Evolutionary conservation across 2,329 filamentous ascomycete genomes (phyloP).

Genomic region (Colletotrichum lupini): DNA sequence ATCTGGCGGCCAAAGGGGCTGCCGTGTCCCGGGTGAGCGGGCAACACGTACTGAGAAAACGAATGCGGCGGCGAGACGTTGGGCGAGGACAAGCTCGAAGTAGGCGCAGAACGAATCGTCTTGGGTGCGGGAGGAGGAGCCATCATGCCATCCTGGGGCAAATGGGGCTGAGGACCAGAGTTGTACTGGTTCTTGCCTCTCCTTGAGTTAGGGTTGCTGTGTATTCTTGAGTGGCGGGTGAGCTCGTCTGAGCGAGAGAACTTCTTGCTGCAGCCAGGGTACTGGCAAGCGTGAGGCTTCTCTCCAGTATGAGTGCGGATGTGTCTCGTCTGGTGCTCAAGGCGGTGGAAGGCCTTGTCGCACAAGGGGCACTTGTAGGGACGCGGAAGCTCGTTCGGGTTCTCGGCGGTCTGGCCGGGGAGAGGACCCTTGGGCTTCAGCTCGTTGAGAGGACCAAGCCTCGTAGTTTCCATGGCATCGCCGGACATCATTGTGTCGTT

Average conservation of each 20-base stretch:
- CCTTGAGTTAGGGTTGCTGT: constrained; percentile 98
- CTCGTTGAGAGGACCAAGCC: constrained; percentile 32
- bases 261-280: constrained; percentile 94
- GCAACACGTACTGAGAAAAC: constrained; percentile 76
- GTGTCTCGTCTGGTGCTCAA: constrained; percentile 92
- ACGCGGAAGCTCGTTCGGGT: constrained; percentile 79
- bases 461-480: constrained; percentile 32
- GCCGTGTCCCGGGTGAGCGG: constrained; percentile 54
- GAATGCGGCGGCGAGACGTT: constrained; percentile 96
- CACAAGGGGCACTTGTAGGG: constrained; percentile 99
- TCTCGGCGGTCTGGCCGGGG: constrained; percentile 71
- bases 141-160: constrained; percentile 76
- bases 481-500: constrained; percentile 28
- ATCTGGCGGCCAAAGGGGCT: constrained; percentile 50
- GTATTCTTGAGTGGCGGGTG: constrained; percentile 96
- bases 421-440: constrained; percentile 72
- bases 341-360: constrained; percentile 97
- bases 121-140: constrained; percentile 76
- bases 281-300: constrained; percentile 97
- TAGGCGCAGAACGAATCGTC: constrained; percentile 88
- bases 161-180: constrained; percentile 49
- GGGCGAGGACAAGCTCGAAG: constrained; percentile 88
- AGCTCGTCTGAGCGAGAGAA: constrained; percentile 97
- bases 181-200: constrained; percentile 80
- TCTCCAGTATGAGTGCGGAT: constrained; percentile 98